phyloP scores from a whole-genome alignment of 2,329 filamentous ascomycete species.

The Pseudogymnoascus sp. region DNA sequence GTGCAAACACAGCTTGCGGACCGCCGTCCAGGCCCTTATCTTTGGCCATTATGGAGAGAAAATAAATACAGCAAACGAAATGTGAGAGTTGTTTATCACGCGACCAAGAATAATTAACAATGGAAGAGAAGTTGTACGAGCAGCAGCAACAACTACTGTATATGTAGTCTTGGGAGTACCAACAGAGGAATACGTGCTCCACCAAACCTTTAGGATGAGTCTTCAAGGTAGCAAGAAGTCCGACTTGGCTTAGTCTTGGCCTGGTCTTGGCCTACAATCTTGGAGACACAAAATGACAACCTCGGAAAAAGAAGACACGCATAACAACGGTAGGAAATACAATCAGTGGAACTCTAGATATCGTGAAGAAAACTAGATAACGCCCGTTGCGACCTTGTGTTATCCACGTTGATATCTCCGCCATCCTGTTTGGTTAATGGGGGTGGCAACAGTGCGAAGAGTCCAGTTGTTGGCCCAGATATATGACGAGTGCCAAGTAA shows the following conservation, averaged over 20 bases:
- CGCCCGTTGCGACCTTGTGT: background rate
- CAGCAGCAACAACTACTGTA: background rate
- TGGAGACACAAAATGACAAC: background rate
- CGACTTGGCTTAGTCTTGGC: background rate
- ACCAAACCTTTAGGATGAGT: background rate
- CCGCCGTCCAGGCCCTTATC: background rate
- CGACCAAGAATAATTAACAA: background rate
- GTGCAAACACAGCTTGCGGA: slow-evolving; percentile 31
- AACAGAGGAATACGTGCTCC: background rate
- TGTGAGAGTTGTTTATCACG: background rate
- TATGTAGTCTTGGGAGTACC: background rate
- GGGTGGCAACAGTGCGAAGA: background rate
- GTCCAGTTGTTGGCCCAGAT: background rate
- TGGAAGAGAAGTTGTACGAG: background rate
- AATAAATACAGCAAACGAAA: background rate
- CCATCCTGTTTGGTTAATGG: background rate
- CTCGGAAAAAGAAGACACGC: background rate
- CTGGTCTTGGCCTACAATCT: background rate
- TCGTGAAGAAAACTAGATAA: background rate
- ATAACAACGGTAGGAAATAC: background rate
- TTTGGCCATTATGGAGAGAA: background rate
- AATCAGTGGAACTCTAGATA: background rate
- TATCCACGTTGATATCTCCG: background rate
- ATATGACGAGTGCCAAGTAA: slow-evolving; percentile 5
- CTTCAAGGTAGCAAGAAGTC: background rate